Percentiles rank a stretch among this genome's conserved stretches.
Conservation (phyloP, 495 filamentous ascomycete genomes). For the Glutinoglossum americanum region DNA sequence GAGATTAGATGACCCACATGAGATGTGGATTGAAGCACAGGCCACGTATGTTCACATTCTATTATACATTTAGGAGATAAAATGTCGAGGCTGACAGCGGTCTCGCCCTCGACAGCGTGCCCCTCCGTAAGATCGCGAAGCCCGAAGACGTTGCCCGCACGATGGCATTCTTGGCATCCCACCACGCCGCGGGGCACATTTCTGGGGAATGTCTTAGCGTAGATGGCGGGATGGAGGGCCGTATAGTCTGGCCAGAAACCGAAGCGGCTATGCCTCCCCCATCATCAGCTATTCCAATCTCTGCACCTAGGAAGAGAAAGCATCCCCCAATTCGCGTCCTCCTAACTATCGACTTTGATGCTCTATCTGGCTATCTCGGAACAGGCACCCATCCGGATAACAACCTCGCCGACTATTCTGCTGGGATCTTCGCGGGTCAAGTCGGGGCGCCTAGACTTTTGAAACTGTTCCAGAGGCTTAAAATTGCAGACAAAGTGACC, state of each 20-base stretch:
- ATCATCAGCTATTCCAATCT: conserved; percentile 12
- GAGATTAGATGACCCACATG: conserved; percentile 24
- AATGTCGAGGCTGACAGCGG: too few relatives aligned
- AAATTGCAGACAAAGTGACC: conserved; percentile 29
- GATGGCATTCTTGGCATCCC: conserved; percentile 30
- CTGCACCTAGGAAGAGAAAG: conserved; percentile 5
- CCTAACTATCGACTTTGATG: conserved; percentile 36
- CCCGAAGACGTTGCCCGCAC: conserved; percentile 29
- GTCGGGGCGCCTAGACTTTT: conserved; percentile 38
- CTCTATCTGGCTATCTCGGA: conserved; percentile 37
- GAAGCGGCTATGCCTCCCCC: not conserved
- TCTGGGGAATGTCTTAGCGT: conserved; percentile 30
- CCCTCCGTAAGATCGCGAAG: conserved; percentile 23
- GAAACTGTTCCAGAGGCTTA: conserved; percentile 31
- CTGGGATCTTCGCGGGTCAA: conserved; percentile 35
- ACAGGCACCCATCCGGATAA: conserved; percentile 29
- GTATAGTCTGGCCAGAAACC: conserved; percentile 20
- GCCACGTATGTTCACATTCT: conserved; percentile 15
- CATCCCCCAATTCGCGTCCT: conserved; percentile 26
- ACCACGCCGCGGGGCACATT: conserved; percentile 31
- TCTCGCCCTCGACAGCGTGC: conserved; percentile 13
- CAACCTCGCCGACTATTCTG: conserved; percentile 33
- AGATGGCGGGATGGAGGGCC: conserved; percentile 29
- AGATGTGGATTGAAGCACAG: conserved; percentile 25
- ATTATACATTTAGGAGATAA: too few relatives aligned